Evolutionary conservation across 345 rosid genomes (phyloP).

Genomic region (Eucalyptus tenuipes): DNA sequence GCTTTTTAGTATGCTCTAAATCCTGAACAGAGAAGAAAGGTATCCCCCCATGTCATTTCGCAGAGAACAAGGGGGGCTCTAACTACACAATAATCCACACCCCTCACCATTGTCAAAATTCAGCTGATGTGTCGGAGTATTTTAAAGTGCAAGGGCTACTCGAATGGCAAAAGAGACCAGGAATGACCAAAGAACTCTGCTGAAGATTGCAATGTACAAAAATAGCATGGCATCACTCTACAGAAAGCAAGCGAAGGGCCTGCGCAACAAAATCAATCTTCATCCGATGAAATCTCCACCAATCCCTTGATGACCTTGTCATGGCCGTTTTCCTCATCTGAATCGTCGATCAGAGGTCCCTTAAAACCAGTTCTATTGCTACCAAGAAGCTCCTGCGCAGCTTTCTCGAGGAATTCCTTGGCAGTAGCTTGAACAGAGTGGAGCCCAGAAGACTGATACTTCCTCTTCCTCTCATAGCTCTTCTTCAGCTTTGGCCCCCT

Average conservation of each 20-base stretch:
- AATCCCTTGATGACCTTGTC: not conserved
- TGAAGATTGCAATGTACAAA: not conserved
- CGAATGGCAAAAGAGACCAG: not conserved
- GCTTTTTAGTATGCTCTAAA: not conserved
- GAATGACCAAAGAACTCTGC: not conserved
- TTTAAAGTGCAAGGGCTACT: not conserved
- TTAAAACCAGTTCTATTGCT: conserved; percentile 37
- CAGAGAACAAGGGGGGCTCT: not conserved
- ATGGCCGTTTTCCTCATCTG: conserved; percentile 11
- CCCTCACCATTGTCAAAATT: not conserved
- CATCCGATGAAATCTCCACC: not conserved
- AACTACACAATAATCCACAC: no score
- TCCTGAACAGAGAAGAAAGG: not conserved
- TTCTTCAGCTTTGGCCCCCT: conserved; percentile 41
- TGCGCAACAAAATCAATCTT: not conserved
- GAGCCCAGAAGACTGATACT: conserved; percentile 45
- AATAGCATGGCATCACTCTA: not conserved
- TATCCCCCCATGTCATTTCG: not conserved
- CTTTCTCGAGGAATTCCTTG: conserved; percentile 84
- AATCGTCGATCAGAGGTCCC: conserved; percentile 48
- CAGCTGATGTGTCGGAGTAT: not conserved
- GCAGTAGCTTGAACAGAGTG: conserved; percentile 63
- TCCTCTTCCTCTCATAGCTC: conserved; percentile 57
- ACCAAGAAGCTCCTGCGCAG: conserved; percentile 74
- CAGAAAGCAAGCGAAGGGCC: not conserved